These are phyloP conservation scores for Candida smagusa DNA, from an alignment of 1,139 yeast genomes.

Conservation along the genomic window DNA sequence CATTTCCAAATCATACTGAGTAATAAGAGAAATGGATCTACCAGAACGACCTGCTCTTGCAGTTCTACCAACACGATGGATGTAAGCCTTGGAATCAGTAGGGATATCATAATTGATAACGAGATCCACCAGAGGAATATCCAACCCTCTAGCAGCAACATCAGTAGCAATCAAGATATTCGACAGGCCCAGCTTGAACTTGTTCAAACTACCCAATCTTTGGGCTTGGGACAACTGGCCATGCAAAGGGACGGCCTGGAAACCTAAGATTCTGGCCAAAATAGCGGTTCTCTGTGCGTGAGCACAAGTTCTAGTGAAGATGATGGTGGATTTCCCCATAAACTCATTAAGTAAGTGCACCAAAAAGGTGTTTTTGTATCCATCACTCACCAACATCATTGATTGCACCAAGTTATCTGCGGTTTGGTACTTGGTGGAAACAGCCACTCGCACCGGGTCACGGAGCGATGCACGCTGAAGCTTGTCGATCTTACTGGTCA, in stretches of 20 bases:
- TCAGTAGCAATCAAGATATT: constrained; percentile 91
- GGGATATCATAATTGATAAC: constrained; percentile 95
- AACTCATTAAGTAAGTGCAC: constrained; percentile 79
- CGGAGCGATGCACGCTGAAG: constrained; percentile 87
- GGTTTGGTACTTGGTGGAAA: constrained; percentile 83
- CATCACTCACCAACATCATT: constrained; percentile 89
- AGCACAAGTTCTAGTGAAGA: constrained; percentile 92
- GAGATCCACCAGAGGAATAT: constrained; percentile 90
- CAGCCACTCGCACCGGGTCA: constrained; percentile 90
- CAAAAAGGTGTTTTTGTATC: constrained; percentile 83
- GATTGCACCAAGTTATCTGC: constrained; percentile 90
- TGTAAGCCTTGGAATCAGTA: constrained; percentile 96
- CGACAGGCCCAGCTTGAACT: constrained; percentile 83
- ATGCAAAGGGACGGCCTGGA: constrained; percentile 88
- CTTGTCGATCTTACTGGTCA: constrained; percentile 93
- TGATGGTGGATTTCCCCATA: constrained; percentile 82
- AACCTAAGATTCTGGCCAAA: constrained; percentile 76
- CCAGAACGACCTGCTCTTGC: constrained; percentile 98
- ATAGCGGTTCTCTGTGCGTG: constrained; percentile 90
- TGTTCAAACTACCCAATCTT: constrained; percentile 87
- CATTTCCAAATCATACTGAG: constrained; percentile 91
- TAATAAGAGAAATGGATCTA: constrained; percentile 83
- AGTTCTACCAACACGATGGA: constrained; percentile 96
- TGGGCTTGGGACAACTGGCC: constrained; percentile 93
- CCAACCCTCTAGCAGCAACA: constrained; percentile 97